Percentiles rank a stretch among this genome's conserved stretches.
Evolutionary conservation across 352 stramenopile genomes (phyloP).

Genomic region (Stephanocyclus meneghinianus): DNA sequence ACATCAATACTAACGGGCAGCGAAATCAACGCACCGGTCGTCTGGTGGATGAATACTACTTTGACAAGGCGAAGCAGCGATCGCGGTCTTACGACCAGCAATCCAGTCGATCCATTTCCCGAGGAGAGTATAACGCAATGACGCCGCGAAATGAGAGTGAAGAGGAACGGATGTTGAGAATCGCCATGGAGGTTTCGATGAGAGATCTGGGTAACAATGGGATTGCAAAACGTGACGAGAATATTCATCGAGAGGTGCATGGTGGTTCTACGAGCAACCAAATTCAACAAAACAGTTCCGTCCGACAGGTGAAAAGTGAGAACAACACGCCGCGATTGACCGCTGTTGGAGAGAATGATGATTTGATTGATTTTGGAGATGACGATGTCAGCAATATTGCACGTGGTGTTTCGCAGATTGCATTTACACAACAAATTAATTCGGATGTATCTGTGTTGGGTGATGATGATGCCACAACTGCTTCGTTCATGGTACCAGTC

Average conservation of each 20-base stretch:
- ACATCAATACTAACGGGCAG: neutral
- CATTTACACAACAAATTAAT: slow-evolving; percentile 4
- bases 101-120: slow-evolving; percentile 28
- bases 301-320: slow-evolving; percentile 5
- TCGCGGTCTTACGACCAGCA: neutral
- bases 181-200: slow-evolving; percentile 39
- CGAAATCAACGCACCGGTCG: slow-evolving; percentile 18
- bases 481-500: slow-evolving; percentile 38
- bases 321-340: slow-evolving; percentile 17
- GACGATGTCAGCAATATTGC: slow-evolving; percentile 18
- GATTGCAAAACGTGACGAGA: neutral
- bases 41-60: slow-evolving; percentile 49
- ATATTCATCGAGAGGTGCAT: neutral
- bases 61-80: slow-evolving; percentile 22
- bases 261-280: slow-evolving; percentile 17
- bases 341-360: slow-evolving; percentile 36
- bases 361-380: slow-evolving; percentile 54
- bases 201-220: slow-evolving; percentile 26
- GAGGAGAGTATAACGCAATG: slow-evolving; percentile 38
- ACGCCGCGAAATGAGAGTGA: slow-evolving; percentile 30
- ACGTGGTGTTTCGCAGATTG: slow-evolving; percentile 21
- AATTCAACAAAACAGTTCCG: neutral
- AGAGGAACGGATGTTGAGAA: slow-evolving; percentile 42
- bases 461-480: slow-evolving; percentile 44
- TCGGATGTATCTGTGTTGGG: slow-evolving; percentile 50